phyloP scores from a whole-genome alignment of 257 asterid genomes.

The Pogostemon cablin region DNA sequence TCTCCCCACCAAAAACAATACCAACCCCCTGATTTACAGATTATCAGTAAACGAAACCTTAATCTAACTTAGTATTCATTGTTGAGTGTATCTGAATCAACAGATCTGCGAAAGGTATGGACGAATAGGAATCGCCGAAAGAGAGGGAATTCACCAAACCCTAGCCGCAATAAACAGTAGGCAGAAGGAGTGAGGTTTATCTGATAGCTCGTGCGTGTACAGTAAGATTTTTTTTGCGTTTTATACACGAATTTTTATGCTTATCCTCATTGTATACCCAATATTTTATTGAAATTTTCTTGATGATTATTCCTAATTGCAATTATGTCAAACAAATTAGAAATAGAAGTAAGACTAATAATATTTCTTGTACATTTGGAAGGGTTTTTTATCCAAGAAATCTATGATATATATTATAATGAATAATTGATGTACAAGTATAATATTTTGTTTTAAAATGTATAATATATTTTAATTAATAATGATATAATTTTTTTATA shows the following conservation, averaged over 20 bases:
- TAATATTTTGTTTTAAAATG: no score
- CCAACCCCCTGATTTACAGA: slow-evolving; percentile 15
- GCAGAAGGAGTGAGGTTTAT: slow-evolving; percentile 34
- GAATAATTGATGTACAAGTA: no score
- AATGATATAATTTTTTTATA: no score
- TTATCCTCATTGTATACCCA: background rate
- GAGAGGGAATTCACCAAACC: slow-evolving; percentile 50
- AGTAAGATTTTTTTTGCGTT: background rate
- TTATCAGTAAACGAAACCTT: slow-evolving; percentile 13
- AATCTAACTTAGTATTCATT: slow-evolving; percentile 37
- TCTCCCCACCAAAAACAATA: slow-evolving; percentile 31
- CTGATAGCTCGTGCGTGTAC: slow-evolving; percentile 20
- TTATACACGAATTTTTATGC: background rate
- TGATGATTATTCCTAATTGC: background rate
- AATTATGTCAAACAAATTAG: no score
- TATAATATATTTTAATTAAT: no score
- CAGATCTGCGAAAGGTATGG: slow-evolving; percentile 36
- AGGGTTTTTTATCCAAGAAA: no score
- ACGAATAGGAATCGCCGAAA: background rate
- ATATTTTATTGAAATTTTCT: background rate
- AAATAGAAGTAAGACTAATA: no score
- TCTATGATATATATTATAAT: no score
- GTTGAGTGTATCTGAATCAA: background rate
- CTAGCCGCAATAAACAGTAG: slow-evolving; percentile 66
- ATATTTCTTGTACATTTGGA: no score